A percentile compares a stretch with the other conserved stretches of the same genome.
These are phyloP conservation scores for Zopfia rhizophila DNA, from an alignment of 2,329 filamentous ascomycete genomes.

Conservation along the genomic window DNA sequence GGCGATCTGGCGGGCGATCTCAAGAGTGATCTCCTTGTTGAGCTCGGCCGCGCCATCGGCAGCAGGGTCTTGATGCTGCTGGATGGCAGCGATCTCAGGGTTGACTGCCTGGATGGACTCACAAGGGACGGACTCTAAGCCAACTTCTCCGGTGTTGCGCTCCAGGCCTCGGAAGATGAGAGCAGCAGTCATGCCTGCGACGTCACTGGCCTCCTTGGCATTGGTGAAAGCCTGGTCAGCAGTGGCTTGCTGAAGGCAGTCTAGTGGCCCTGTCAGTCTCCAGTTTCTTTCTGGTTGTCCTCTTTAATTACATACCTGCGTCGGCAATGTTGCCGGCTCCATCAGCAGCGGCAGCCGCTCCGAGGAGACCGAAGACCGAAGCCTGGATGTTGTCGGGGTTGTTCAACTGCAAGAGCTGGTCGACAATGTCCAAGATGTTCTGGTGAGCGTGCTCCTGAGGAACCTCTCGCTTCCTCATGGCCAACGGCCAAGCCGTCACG, in stretches of 20 bases:
- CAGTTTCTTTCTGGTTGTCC: neutral
- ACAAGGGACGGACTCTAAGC: slow-evolving; percentile 68
- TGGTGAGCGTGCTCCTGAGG: slow-evolving; percentile 68
- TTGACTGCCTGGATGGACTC: slow-evolving; percentile 66
- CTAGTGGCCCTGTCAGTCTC: slow-evolving; percentile 35
- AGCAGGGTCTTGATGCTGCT: slow-evolving; percentile 75
- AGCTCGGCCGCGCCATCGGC: slow-evolving; percentile 64
- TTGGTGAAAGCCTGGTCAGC: slow-evolving; percentile 71
- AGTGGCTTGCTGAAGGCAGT: slow-evolving; percentile 69
- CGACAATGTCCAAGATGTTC: slow-evolving; percentile 59
- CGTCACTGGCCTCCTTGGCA: slow-evolving; percentile 63
- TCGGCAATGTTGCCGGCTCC: slow-evolving; percentile 63
- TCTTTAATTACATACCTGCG: slow-evolving; percentile 40
- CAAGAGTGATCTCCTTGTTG: slow-evolving; percentile 71
- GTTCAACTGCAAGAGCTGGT: slow-evolving; percentile 55
- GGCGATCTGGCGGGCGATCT: slow-evolving; percentile 69
- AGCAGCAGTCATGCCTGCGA: slow-evolving; percentile 65
- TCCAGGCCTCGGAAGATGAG: slow-evolving; percentile 66
- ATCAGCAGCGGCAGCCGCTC: slow-evolving; percentile 60
- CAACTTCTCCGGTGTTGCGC: slow-evolving; percentile 69
- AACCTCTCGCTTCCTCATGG: slow-evolving; percentile 59
- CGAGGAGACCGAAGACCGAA: slow-evolving; percentile 64
- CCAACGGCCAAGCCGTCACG: slow-evolving; percentile 38
- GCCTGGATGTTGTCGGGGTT: slow-evolving; percentile 62
- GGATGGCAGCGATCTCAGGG: slow-evolving; percentile 71